phyloP scores from a whole-genome alignment of 2,329 filamentous ascomycete species.

The Zasmidium cellare region DNA sequence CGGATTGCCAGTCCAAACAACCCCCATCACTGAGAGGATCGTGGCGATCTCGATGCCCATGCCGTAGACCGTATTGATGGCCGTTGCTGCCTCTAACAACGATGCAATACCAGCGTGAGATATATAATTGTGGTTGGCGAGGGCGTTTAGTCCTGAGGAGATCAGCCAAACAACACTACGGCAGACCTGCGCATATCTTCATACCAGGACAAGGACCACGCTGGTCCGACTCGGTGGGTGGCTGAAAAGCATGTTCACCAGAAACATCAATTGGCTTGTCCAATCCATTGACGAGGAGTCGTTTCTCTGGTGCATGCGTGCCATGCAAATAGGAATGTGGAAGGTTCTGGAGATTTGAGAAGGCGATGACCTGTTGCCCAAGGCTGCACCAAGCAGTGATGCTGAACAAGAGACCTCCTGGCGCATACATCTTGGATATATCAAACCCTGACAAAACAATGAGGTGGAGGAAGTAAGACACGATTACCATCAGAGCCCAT shows the following conservation, averaged over 20 bases:
- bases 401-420: not conserved
- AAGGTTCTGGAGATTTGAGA: not conserved
- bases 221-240: not conserved
- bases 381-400: not conserved
- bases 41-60: conserved; percentile 31
- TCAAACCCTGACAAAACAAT: not conserved
- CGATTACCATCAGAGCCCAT: not conserved
- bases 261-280: not conserved
- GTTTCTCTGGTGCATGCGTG: not conserved
- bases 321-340: not conserved
- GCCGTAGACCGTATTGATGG: conserved; percentile 21
- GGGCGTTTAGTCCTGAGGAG: conserved; percentile 12
- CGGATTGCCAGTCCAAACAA: conserved; percentile 28
- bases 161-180: not conserved
- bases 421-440: not conserved
- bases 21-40: conserved; percentile 28
- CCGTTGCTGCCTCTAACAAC: conserved; percentile 9
- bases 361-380: not conserved
- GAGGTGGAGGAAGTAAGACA: not conserved
- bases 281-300: not conserved
- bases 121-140: conserved; percentile 23
- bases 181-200: not conserved
- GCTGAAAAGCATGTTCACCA: not conserved
- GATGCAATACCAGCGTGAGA: conserved; percentile 30
- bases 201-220: not conserved